These are phyloP conservation scores for Pezicula carpinea DNA, from an alignment of 2,329 filamentous ascomycete species.

Conservation along the genomic window DNA sequence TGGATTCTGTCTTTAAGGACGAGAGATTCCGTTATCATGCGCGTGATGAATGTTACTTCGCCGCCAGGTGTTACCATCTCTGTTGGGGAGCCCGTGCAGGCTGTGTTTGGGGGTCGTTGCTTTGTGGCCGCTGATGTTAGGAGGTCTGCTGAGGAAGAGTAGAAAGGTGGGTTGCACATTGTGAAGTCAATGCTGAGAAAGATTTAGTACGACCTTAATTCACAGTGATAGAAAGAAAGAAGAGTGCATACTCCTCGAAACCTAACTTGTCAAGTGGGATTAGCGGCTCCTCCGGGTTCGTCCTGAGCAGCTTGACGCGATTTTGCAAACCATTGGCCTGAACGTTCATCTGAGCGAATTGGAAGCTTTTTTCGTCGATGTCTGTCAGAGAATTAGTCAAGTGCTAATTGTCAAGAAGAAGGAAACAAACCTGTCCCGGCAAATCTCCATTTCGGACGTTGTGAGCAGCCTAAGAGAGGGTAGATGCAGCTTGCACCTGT, in stretches of 20 bases:
- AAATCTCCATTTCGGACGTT: conserved; percentile 67
- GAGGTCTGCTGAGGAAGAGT: conserved; percentile 69
- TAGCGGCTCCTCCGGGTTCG: conserved; percentile 46
- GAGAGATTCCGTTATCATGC: conserved; percentile 68
- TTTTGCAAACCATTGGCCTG: conserved; percentile 56
- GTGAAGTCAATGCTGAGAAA: conserved; percentile 65
- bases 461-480: conserved; percentile 69
- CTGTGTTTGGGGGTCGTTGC: conserved; percentile 61
- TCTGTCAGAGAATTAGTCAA: conserved; percentile 45
- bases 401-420: conserved; percentile 4
- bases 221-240: neutral
- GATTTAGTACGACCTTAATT: conserved; percentile 8
- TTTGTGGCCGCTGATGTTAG: conserved; percentile 61
- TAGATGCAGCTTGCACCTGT: conserved; percentile 92
- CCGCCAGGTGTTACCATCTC: conserved; percentile 87
- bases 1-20: conserved; percentile 54
- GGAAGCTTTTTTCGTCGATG: conserved; percentile 66
- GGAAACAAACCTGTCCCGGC: conserved; percentile 55
- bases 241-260: conserved; percentile 32
- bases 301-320: conserved; percentile 60
- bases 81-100: conserved; percentile 68
- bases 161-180: conserved; percentile 96
- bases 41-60: conserved; percentile 68
- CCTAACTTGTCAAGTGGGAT: conserved; percentile 52
- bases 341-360: conserved; percentile 64